These are phyloP conservation scores for Candida multigemmis DNA, from an alignment of 805 yeast species.

Conservation along the genomic window DNA sequence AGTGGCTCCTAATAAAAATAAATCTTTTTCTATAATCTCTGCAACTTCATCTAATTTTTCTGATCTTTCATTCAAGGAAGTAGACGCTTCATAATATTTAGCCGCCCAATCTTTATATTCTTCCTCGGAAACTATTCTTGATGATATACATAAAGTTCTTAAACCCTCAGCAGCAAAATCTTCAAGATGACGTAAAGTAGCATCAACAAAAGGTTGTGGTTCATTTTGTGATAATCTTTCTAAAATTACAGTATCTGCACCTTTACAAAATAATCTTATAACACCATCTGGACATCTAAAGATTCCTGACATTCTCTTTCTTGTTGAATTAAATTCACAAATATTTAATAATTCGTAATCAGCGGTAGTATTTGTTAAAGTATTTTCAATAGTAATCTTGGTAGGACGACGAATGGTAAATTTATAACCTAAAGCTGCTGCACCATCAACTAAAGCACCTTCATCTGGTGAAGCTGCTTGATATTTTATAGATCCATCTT, in stretches of 20 bases:
- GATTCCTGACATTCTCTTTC: conserved; percentile 96
- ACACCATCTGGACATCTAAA: conserved; percentile 92
- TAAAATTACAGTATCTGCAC: conserved; percentile 94
- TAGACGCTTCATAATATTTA: conserved; percentile 69
- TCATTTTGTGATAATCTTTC: conserved; percentile 63
- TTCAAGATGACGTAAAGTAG: conserved; percentile 81
- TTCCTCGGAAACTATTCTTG: conserved; percentile 65
- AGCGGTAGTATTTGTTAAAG: conserved; percentile 36
- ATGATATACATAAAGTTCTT: conserved; percentile 88
- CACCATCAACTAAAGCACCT: conserved; percentile 97
- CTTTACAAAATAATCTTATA: conserved; percentile 84
- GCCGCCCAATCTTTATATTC: conserved; percentile 70
- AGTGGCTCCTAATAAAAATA: conserved; percentile 87
- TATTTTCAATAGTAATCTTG: conserved; percentile 55
- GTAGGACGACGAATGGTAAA: conserved; percentile 83
- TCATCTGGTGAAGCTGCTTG: conserved; percentile 99
- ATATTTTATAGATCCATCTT: conserved; percentile 62
- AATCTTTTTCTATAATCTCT: conserved; percentile 71
- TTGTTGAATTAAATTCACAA: conserved; percentile 94
- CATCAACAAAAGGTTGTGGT: conserved; percentile 67
- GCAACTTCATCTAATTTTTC: conserved; percentile 82
- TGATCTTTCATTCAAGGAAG: conserved; percentile 67
- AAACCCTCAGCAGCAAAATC: conserved; percentile 96
- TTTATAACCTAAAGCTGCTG: conserved; percentile 77
- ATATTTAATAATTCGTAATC: conserved; percentile 75